A percentile compares a stretch with the other conserved stretches of the same genome.
phyloP scores from a whole-genome alignment of 202 grass and related monocot genomes.

The Saccharum hybrid region DNA sequence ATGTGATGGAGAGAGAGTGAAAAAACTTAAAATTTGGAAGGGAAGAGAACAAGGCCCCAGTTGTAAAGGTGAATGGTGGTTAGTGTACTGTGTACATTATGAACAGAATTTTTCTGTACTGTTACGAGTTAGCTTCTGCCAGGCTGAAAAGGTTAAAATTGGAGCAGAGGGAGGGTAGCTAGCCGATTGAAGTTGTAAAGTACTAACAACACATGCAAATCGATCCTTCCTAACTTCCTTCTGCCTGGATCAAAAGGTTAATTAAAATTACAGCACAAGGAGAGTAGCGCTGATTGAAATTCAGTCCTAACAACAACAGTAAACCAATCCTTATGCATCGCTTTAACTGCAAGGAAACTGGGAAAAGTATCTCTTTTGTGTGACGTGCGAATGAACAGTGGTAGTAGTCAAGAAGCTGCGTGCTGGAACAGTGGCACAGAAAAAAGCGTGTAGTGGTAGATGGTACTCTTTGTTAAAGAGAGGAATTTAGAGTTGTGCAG shows the following conservation, averaged over 20 bases:
- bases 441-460: background rate
- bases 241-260: too few species aligned
- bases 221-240: too few species aligned
- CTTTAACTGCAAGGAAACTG: too few species aligned
- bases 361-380: too few species aligned
- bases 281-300: too few species aligned
- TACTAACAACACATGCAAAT: too few species aligned
- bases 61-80: conserved; percentile 37
- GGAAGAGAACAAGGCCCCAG: background rate
- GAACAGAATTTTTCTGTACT: background rate
- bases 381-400: background rate
- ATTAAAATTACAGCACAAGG: too few species aligned
- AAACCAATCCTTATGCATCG: too few species aligned
- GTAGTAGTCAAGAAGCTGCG: background rate
- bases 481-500: background rate
- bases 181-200: background rate
- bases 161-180: background rate
- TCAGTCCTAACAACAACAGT: too few species aligned
- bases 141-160: conserved; percentile 5
- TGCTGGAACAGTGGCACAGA: conserved; percentile 1
- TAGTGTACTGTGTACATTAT: background rate
- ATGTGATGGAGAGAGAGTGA: too few species aligned
- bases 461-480: background rate
- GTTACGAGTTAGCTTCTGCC: background rate
- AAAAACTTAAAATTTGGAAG: too few species aligned